These are phyloP conservation scores for Melanogaster broomeanus DNA, from an alignment of 768 basidiomycete genomes.

Conservation along the genomic window DNA sequence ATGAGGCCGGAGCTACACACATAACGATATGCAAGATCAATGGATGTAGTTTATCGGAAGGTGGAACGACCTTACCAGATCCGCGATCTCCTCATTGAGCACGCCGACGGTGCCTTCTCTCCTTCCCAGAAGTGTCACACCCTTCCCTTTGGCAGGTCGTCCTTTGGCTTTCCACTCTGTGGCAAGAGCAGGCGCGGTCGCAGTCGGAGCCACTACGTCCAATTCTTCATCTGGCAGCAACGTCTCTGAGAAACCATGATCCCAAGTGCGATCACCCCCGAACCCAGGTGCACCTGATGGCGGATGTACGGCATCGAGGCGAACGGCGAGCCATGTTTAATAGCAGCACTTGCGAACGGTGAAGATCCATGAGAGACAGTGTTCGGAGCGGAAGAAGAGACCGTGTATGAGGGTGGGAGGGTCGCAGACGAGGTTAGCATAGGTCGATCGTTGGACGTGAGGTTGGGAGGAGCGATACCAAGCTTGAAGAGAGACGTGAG, in stretches of 20 bases:
- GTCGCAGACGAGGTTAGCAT: neutral
- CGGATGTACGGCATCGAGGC: constrained; percentile 41
- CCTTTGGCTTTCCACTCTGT: constrained; percentile 24
- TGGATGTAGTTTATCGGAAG: neutral
- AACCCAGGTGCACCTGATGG: constrained; percentile 80
- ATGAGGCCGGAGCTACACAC: constrained; percentile 61
- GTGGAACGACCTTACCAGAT: constrained; percentile 48
- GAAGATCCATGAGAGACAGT: constrained; percentile 14
- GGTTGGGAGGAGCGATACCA: constrained; percentile 49
- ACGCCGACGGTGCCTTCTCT: constrained; percentile 55
- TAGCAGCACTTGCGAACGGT: constrained; percentile 10
- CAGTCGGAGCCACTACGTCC: constrained; percentile 38
- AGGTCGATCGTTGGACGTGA: constrained; percentile 14
- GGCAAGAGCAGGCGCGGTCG: constrained; percentile 46
- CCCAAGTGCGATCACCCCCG: constrained; percentile 64
- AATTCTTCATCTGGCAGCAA: constrained; percentile 42
- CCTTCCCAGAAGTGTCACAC: constrained; percentile 55
- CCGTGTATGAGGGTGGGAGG: constrained; percentile 10
- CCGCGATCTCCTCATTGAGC: constrained; percentile 54
- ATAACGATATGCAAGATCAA: neutral
- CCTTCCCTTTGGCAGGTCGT: constrained; percentile 37
- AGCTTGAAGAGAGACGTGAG: constrained; percentile 47
- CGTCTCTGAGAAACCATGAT: constrained; percentile 60
- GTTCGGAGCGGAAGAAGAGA: constrained; percentile 13
- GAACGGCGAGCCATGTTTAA: constrained; percentile 55